Conservation (phyloP, 2,329 filamentous ascomycete genomes). For the Curvularia lunata region DNA sequence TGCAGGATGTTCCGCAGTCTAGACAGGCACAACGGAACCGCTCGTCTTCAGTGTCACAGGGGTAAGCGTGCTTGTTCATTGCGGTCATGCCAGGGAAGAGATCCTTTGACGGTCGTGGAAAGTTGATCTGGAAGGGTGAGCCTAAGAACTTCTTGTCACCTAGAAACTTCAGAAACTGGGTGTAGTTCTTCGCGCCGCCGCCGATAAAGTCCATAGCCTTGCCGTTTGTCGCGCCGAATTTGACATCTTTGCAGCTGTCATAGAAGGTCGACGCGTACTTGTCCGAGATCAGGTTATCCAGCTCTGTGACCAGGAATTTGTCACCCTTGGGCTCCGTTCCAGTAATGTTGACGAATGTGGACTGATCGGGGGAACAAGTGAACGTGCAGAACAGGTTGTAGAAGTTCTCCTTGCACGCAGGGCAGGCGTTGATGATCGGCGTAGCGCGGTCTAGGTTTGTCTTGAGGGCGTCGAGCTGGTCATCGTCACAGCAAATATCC, state of each 20-base stretch:
- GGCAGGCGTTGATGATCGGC: slow-evolving; percentile 88
- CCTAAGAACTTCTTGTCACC: slow-evolving; percentile 90
- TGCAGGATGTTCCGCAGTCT: slow-evolving; percentile 87
- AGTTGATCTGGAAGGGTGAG: slow-evolving; percentile 98
- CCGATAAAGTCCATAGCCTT: slow-evolving; percentile 96
- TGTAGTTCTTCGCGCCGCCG: slow-evolving; percentile 89
- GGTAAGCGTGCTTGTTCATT: slow-evolving; percentile 74
- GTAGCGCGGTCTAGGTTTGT: slow-evolving; percentile 86
- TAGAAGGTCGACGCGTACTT: slow-evolving; percentile 89
- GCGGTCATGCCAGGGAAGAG: slow-evolving; percentile 73
- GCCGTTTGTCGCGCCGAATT: slow-evolving; percentile 92
- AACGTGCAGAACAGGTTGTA: slow-evolving; percentile 98
- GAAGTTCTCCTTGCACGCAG: slow-evolving; percentile 97
- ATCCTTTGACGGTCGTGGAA: slow-evolving; percentile 66
- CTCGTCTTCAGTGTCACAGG: slow-evolving; percentile 88
- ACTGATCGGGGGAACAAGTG: slow-evolving; percentile 96
- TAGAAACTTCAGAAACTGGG: slow-evolving; percentile 85
- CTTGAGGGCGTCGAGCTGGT: slow-evolving; percentile 82
- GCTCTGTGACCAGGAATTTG: slow-evolving; percentile 78
- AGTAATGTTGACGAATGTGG: slow-evolving; percentile 92
- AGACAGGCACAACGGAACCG: slow-evolving; percentile 90
- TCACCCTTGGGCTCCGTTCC: slow-evolving; percentile 66
- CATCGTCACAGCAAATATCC: slow-evolving; percentile 81
- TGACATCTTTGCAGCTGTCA: slow-evolving; percentile 98
- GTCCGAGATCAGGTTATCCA: slow-evolving; percentile 87